Evolutionary conservation across 495 filamentous ascomycete genomes (phyloP), one percentile per base, ranked within the genome.

Genomic region (Xanthoparmelia taractica): DNA sequence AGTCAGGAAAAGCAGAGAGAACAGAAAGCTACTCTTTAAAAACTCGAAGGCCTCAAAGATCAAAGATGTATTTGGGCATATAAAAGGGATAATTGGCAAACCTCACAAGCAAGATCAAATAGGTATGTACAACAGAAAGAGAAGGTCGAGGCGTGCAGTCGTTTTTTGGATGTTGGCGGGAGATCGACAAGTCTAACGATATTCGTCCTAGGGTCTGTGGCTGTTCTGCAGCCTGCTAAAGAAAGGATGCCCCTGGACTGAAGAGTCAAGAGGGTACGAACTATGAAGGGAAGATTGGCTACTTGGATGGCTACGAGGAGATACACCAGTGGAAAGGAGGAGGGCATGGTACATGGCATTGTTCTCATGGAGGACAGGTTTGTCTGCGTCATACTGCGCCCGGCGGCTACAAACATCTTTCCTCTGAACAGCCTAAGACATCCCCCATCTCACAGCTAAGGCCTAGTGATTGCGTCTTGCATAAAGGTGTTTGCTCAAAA

Each of bases 181-280:
- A 54, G 50, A 54, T 54, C 50, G 27, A 54, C 50, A 33, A 10
- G 50, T 33, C 50, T 54, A 54, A 54, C 50, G 50, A 2, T 6
- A 20, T 54, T 8, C 0, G 29, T 6, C 20, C 29, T 54, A 54
- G 50, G 20, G 15, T 10, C 6, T 2, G 25, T 4, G 0, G 4
- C 0, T 0, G 2, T 0, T 2, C 17, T 54, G 29, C 8, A 2
- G 17, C 5, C 50, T 18, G 50, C 50, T 2, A n/a, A 10, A 12
- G 1, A 4, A 20, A 18, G 50, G 20, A 54, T 54, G 50, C 1
- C 17, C 33, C 15, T 54, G 50, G 50, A 33, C 17, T 27, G 27
- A 17, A 5, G 48, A 27, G 18, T 29, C 0, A 52, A 15, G 6
- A 52, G 48, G 31, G 48, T 6, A 29, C 18, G n/a, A n/a, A n/a